Conservation (phyloP, 805 yeast genomes). For the Candida patagonica region DNA sequence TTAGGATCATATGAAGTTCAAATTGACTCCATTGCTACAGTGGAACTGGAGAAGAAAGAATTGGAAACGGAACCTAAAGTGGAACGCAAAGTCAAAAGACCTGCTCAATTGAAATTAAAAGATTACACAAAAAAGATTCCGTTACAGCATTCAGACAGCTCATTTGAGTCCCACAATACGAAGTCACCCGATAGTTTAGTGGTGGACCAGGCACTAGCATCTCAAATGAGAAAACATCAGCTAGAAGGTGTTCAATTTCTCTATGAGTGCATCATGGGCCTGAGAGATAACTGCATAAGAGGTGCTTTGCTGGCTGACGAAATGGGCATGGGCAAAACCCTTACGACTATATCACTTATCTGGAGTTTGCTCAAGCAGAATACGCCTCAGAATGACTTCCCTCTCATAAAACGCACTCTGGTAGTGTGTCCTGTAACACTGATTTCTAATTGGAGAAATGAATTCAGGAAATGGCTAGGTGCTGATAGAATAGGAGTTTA, state of each 20-base stretch:
- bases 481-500: conserved; percentile 55
- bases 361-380: conserved; percentile 63
- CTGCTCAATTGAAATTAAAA: not conserved
- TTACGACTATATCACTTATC: conserved; percentile 72
- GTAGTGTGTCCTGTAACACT: conserved; percentile 90
- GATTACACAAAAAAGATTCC: not conserved
- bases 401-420: conserved; percentile 47
- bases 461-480: conserved; percentile 84
- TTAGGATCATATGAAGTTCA: conserved; percentile 51
- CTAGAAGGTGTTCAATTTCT: conserved; percentile 89
- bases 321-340: conserved; percentile 91
- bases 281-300: conserved; percentile 33
- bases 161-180: conserved; percentile 22
- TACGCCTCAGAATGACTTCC: conserved; percentile 27
- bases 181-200: conserved; percentile 22
- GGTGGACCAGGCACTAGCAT: conserved; percentile 55
- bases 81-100: not conserved
- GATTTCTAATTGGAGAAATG: conserved; percentile 78
- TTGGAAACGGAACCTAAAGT: not conserved
- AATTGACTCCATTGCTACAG: conserved; percentile 9
- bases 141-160: no score
- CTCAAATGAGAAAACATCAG: conserved; percentile 89
- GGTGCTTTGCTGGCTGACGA: conserved; percentile 94
- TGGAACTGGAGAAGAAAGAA: not conserved
- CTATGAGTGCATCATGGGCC: conserved; percentile 75